Evolutionary conservation across 352 stramenopile genomes (phyloP), one percentile per base, ranked within the genome.

Genomic region (Pythium myriotylum): DNA sequence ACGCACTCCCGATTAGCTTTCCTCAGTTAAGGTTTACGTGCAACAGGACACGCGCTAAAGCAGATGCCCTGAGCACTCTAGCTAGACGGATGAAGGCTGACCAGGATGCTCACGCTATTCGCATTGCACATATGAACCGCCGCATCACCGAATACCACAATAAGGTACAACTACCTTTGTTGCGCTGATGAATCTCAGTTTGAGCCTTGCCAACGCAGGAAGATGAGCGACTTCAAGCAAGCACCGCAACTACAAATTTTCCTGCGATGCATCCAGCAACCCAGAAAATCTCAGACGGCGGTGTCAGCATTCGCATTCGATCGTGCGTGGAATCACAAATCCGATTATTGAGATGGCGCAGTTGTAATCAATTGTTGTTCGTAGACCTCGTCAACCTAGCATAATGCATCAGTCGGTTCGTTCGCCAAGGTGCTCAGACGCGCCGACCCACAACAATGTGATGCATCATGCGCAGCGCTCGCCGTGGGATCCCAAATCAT

Each of bases 71-170:
- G 24, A 89, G 77, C 24, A 89, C 72, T 17, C 77, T 89, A 37
- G 61, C 74, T 2, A 77, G 79, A 19, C 77, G 79, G 32, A 87
- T 81, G 74, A 77, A 84, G 13, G 64, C 68, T 37, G 78, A 91
- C 48, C 74, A 80, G 43, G 63, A 74, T 2, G 71, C 76, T 13
- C 84, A 93, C 48, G 79, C 82, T 45, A 57, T 72, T 1, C 81
- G 82, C 37, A 84, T 93, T 27, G 72, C 82, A n/a, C 72, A 93
- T 53, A 91, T 93, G 80, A 92, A 91, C 53, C 80, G 82, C 12
- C 80, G 84, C n/a, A 92, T 93, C 64, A 77, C 70, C 14, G 80
- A 93, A 16, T 91, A 92, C 60, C 80, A 91, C 67, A 76, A 77
- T 56, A 77, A 84, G 58, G 84, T 89, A 64, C 42, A 45, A 27